Base-by-base conservation (phyloP, 2,329 filamentous ascomycete species). In the Fusarium sp. region DNA sequence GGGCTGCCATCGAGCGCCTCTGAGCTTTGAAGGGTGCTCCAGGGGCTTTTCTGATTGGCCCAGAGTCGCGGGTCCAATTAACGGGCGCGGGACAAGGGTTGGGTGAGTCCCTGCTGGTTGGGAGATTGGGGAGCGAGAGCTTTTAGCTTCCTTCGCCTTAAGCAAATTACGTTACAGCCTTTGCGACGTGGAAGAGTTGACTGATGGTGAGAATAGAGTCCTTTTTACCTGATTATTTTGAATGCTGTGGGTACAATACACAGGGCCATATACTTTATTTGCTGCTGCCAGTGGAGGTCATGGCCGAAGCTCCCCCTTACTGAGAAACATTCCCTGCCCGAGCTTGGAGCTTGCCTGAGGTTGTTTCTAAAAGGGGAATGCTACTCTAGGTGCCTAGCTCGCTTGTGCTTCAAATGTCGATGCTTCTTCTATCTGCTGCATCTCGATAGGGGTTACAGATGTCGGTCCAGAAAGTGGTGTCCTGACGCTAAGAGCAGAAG, bases 121-220 rank as follows among this genome's bases (percentile, higher is more conserved):
- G 67, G 67, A 70, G 67, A 70, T 70, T 69, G 59, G 34, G 61
- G 26, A 58, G 60, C 58, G 60, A 48, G 62, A 60, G 58, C 62
- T 65, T 58, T 38, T 54, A 59, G 54, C 54, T 55, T 55, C 31
- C 54, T 55, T 55, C 31, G 52, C 61, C 39, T 65, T 34, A 42
- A 46, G 62, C 62, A 65, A 65, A 65, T 65, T 65, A 65, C 47
- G 38, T 19, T 38, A 31, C 26, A 39, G 26, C 31, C 12, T 13
- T 13, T 6, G 12, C 7, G 5, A 53, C 41, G 26, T 45, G 19
- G 35, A 24, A 24, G 10, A 55, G 26, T 38, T 48, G 42, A 39
- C 36, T 48, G 44, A 60, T 38, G 22, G 22, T 24, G 36, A 38
- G 42, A 48, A 36, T 55, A n/a, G 19, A 32, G 25, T 31, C 32